Conservation (phyloP, 495 filamentous ascomycete species). For the Cryomyces minteri region DNA sequence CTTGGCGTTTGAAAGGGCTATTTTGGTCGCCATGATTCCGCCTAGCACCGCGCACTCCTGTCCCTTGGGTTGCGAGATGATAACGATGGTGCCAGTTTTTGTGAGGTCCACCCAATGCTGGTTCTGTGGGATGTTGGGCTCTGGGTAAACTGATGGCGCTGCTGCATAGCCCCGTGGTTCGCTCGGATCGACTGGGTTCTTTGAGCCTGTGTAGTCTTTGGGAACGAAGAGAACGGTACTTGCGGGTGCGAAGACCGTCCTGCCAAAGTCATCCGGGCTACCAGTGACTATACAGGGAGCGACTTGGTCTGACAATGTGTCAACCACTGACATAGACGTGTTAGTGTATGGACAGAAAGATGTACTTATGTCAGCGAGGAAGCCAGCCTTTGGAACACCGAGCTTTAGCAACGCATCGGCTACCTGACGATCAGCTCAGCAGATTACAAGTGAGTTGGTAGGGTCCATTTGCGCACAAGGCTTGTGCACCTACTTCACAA, state of each 20-base stretch:
- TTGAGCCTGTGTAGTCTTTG: constrained; percentile 16
- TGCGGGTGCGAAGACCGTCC: constrained; percentile 35
- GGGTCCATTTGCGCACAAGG: not conserved
- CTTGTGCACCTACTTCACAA: not conserved
- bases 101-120: constrained; percentile 44
- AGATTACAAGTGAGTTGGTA: not conserved
- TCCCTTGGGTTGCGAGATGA: constrained; percentile 37
- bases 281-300: not conserved
- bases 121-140: constrained; percentile 21
- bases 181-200: not conserved
- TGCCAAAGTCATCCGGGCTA: constrained; percentile 6
- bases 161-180: constrained; percentile 2
- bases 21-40: constrained; percentile 47
- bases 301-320: no score
- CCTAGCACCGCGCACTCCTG: constrained; percentile 47
- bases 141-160: constrained; percentile 19
- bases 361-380: constrained; percentile 41
- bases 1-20: constrained; percentile 31
- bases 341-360: not conserved
- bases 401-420: constrained; percentile 21
- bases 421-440: constrained; percentile 6
- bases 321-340: no score
- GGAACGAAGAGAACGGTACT: constrained; percentile 45
- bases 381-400: constrained; percentile 20
- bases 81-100: constrained; percentile 30